A percentile compares a stretch with the other conserved stretches of the same genome.
These are phyloP conservation scores for Ramichloridium luteum DNA, from an alignment of 2,329 filamentous ascomycete species.

Conservation along the genomic window DNA sequence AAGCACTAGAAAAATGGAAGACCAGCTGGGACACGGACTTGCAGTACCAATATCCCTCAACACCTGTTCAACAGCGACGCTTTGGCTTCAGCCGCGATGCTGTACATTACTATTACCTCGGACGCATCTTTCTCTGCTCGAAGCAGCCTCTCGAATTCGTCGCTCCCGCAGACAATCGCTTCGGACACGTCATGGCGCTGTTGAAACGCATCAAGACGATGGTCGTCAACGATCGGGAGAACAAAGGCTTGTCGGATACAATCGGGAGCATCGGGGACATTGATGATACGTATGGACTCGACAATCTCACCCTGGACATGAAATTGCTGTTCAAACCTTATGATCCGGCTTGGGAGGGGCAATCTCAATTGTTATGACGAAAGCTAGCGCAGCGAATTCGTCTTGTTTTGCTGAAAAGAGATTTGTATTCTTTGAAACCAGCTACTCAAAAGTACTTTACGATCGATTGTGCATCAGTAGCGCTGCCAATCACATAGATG, in stretches of 20 bases:
- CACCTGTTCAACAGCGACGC: conserved; percentile 41
- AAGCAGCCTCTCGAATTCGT: conserved; percentile 36
- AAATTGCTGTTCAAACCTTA: conserved; percentile 55
- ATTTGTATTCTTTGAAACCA: background rate
- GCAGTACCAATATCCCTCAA: conserved; percentile 51
- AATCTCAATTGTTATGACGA: no score
- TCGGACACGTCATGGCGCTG: conserved; percentile 47
- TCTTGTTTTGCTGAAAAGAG: background rate
- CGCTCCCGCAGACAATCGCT: conserved; percentile 44
- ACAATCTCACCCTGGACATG: conserved; percentile 58
- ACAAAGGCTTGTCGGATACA: conserved; percentile 49
- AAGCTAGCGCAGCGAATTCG: background rate
- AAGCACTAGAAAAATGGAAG: conserved; percentile 60
- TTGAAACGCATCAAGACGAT: conserved; percentile 49
- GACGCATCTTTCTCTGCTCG: conserved; percentile 51
- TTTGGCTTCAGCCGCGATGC: conserved; percentile 60
- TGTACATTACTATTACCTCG: conserved; percentile 62
- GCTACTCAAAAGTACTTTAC: background rate
- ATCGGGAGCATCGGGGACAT: conserved; percentile 57
- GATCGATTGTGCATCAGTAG: no score
- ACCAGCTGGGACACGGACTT: conserved; percentile 59
- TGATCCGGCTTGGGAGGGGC: no score
- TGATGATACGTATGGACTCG: conserved; percentile 52
- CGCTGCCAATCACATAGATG: no score
- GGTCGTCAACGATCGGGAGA: conserved; percentile 51